A percentile compares a stretch with the other conserved stretches of the same genome.
phyloP scores from a whole-genome alignment of 2,329 filamentous ascomycete species.

The Monilinia vaccinii-corymbosi region DNA sequence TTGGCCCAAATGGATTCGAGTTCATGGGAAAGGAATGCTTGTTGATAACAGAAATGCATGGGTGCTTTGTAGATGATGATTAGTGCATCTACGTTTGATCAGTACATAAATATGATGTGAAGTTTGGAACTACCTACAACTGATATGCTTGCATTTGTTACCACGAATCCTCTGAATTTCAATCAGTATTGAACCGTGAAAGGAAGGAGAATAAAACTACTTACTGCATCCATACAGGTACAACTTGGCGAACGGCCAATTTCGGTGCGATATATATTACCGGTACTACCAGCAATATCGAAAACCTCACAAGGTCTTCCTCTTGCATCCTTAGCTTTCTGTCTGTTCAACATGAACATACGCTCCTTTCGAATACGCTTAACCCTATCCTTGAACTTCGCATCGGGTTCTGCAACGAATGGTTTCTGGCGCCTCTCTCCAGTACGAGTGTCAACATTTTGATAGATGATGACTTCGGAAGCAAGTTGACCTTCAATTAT shows the following conservation, averaged over 20 bases:
- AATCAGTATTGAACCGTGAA: not conserved
- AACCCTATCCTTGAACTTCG: constrained; percentile 14
- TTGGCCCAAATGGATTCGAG: constrained; percentile 15
- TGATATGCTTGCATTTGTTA: constrained; percentile 20
- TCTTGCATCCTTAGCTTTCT: constrained; percentile 3
- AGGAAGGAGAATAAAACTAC: not conserved
- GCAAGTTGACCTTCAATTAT: constrained; percentile 14
- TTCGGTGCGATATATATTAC: constrained; percentile 14
- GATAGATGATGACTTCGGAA: constrained; percentile 3
- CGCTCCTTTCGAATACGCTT: constrained; percentile 17
- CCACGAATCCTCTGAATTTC: constrained; percentile 12
- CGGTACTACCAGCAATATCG: constrained; percentile 18
- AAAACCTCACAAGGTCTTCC: constrained; percentile 13
- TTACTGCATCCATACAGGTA: constrained; percentile 19
- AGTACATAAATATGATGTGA: not conserved
- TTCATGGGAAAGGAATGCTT: constrained; percentile 15
- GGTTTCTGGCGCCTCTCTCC: constrained; percentile 12
- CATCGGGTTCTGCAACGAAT: constrained; percentile 15
- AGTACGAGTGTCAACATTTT: constrained; percentile 3
- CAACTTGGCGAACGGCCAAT: constrained; percentile 15
- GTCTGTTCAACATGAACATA: constrained; percentile 19
- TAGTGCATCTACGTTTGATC: constrained; percentile 12
- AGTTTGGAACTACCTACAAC: constrained; percentile 8
- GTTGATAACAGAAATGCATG: constrained; percentile 15
- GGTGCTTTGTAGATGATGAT: constrained; percentile 18